Percentiles rank a stretch among this genome's conserved stretches.
phyloP scores from a whole-genome alignment of 83 land plant species.

The Thuja plicata region DNA sequence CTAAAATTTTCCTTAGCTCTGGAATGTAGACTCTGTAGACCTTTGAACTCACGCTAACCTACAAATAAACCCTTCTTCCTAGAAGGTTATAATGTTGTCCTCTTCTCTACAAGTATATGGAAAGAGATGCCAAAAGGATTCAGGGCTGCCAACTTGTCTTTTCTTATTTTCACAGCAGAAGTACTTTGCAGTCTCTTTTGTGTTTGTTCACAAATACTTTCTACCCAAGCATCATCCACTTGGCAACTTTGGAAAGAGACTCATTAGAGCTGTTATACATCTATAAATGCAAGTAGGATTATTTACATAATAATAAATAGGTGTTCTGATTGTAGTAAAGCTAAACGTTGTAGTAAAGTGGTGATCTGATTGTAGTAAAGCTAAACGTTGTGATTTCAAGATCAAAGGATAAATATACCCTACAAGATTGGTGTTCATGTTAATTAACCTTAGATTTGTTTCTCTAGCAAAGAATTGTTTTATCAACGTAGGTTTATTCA shows the following conservation, averaged over 20 bases:
- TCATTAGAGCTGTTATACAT: background rate
- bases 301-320: background rate
- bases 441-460: conserved; percentile 4
- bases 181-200: background rate
- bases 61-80: too few relatives aligned
- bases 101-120: too few relatives aligned
- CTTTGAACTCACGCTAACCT: too few relatives aligned
- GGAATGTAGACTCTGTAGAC: too few relatives aligned
- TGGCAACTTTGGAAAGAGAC: background rate
- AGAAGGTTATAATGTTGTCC: too few relatives aligned
- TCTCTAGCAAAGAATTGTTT: background rate
- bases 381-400: background rate
- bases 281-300: background rate
- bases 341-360: background rate
- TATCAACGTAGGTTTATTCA: background rate
- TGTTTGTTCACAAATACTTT: background rate
- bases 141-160: background rate
- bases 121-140: too few relatives aligned
- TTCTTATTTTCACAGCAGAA: background rate
- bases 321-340: background rate
- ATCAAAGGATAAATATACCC: background rate
- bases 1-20: too few relatives aligned
- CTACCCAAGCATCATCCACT: background rate
- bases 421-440: background rate
- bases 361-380: background rate